Evolutionary conservation across 192 early-diverging fungal genomes (phyloP).

Genomic region (Backusella australiensis): DNA sequence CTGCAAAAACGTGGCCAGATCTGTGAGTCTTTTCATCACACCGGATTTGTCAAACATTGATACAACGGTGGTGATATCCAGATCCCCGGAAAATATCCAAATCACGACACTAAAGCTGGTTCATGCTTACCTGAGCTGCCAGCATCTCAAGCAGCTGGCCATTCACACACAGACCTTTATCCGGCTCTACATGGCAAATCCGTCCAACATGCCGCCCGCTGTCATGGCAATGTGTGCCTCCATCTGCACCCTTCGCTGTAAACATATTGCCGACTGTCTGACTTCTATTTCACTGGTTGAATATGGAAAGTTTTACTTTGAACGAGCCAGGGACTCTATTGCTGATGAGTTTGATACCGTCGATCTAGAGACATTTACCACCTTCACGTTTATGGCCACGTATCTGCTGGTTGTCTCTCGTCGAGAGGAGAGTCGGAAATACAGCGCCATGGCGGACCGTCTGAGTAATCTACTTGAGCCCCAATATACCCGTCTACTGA

Average conservation of each 20-base stretch:
- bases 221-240: constrained; percentile 11
- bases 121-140: not conserved
- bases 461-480: not conserved
- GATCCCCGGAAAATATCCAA: not conserved
- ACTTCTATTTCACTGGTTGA: not conserved
- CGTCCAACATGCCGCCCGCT: not conserved
- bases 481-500: not conserved
- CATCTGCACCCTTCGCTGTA: constrained; percentile 13
- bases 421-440: not conserved
- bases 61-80: not conserved
- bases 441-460: not conserved
- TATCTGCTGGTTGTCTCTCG: not conserved
- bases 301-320: constrained; percentile 15
- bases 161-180: constrained; percentile 17
- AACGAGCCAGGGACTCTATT: constrained; percentile 1
- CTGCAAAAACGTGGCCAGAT: not conserved
- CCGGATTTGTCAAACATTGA: not conserved
- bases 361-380: constrained; percentile 8
- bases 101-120: constrained; percentile 5
- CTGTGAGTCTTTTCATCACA: not conserved
- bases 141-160: constrained; percentile 11
- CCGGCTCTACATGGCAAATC: not conserved
- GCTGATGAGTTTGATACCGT: constrained; percentile 10
- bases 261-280: not conserved
- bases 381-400: not conserved